Base-by-base conservation (phyloP, 1,139 yeast genomes). In the Sugiyamaella xylanicola region DNA sequence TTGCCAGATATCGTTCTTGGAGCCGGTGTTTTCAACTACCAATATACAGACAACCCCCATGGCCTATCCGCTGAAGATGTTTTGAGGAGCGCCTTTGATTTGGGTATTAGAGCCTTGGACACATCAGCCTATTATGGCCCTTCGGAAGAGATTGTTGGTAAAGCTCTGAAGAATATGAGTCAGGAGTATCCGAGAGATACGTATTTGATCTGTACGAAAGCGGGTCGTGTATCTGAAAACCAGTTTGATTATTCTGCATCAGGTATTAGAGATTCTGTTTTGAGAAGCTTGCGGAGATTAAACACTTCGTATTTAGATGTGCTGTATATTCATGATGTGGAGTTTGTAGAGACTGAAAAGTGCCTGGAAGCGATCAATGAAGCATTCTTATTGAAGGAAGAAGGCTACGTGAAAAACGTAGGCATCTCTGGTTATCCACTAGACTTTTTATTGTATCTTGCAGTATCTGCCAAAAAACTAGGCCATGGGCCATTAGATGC, bases 61-160 rank as follows among this genome's bases (percentile, higher is more conserved):
- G 66, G 73, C 0, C 63, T 88, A 41, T 85, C 90, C 1, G 78
- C 85, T 11, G 74, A 73, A 3, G 82, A 79, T 0, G 80, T 92
- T 54, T 67, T 92, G 22, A 70, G 74, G 48, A 66, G 71, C 17
- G 95, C 93, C 0, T 85, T 90, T 64, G 72, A 75, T 20, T 69
- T 76, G 22, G 97, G 97, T 0, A 75, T 89, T 58, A 79, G 80
- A 51, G 95, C 96, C 1, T 75, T 92, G 43, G 98, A 93, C 68
- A 90, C 97, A 0, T 87, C 96, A 0, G 96, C 97, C 1, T 92
- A 89, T 71, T 92, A 92, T 67, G 98, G 97, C 0, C 91, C 91
- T 0, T 87, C 96, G 3, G 98, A 92, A 67, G 77, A 73, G 35
- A 67, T 91, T 22, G 70, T 89, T 2, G 98, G 98, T 0, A 61